phyloP scores from a whole-genome alignment of 495 filamentous ascomycete species.

The Choiromyces venosus region DNA sequence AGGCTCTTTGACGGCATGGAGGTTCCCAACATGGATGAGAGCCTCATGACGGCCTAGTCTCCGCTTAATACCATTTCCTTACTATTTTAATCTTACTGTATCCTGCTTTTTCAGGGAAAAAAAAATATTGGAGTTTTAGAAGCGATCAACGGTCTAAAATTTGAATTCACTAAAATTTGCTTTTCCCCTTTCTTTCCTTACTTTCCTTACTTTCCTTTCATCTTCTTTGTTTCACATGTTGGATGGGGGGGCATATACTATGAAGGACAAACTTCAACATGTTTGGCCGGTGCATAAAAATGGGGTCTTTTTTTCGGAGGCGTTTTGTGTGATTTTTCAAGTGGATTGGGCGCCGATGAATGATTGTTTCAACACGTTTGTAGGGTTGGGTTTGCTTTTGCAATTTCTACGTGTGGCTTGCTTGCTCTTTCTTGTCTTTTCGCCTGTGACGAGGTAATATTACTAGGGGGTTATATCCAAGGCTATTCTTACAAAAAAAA shows the following conservation, averaged over 20 bases:
- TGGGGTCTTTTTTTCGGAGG: slow-evolving; percentile 22
- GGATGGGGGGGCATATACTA: slow-evolving; percentile 13
- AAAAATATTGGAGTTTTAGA: slow-evolving; percentile 7
- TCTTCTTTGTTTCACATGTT: slow-evolving; percentile 24
- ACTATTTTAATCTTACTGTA: neutral
- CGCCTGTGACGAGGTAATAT: neutral
- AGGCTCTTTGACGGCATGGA: slow-evolving; percentile 74
- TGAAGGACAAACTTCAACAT: slow-evolving; percentile 46
- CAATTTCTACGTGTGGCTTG: neutral
- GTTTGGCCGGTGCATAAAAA: slow-evolving; percentile 42
- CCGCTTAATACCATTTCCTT: slow-evolving; percentile 7
- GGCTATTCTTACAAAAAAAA: neutral
- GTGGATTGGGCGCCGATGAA: neutral
- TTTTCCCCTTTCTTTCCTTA: slow-evolving; percentile 12
- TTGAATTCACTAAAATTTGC: slow-evolving; percentile 3
- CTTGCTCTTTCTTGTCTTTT: neutral
- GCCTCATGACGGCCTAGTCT: slow-evolving; percentile 30
- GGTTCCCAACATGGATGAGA: slow-evolving; percentile 59
- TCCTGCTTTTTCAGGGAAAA: neutral
- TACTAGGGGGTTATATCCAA: neutral
- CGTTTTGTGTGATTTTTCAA: slow-evolving; percentile 1
- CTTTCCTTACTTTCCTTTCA: neutral
- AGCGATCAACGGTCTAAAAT: neutral
- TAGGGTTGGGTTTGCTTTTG: neutral
- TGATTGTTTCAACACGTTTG: slow-evolving; percentile 2